Conservation (phyloP, 441 rosid species). For the Manihot esculenta region DNA sequence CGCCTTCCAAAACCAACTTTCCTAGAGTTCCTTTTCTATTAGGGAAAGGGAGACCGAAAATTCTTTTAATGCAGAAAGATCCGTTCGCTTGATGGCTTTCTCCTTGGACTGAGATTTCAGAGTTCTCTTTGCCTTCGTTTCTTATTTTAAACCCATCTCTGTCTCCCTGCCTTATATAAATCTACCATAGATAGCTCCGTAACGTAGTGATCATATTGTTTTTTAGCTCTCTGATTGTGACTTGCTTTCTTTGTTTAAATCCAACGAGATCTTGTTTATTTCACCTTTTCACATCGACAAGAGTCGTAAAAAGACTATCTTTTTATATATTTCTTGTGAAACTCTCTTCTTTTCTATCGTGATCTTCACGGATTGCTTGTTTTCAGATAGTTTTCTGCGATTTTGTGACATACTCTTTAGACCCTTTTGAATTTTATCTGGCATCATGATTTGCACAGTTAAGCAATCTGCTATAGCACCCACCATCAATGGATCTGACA, state of each 20-base stretch:
- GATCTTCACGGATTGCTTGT: constrained; percentile 9
- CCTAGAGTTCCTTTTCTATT: neutral
- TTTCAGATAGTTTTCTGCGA: neutral
- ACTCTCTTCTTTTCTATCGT: constrained; percentile 10
- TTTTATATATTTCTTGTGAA: constrained; percentile 8
- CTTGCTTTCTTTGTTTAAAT: neutral
- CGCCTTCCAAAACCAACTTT: neutral
- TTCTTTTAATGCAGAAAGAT: neutral
- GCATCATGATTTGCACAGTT: constrained; percentile 43
- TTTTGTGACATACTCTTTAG: neutral
- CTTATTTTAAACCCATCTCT: constrained; percentile 7
- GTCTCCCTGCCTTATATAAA: too few relatives aligned
- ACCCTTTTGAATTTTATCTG: constrained; percentile 4
- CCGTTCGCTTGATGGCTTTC: constrained; percentile 10
- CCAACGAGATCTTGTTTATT: constrained; percentile 3
- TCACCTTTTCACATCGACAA: neutral
- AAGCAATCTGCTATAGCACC: constrained; percentile 34
- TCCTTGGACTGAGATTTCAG: constrained; percentile 34
- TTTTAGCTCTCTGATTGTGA: neutral
- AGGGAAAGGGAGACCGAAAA: neutral
- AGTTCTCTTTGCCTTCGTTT: constrained; percentile 5
- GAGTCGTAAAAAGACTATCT: neutral
- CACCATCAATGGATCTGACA: constrained; percentile 42
- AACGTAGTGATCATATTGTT: neutral
- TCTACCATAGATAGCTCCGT: neutral